phyloP scores from a whole-genome alignment of 176 grass and related monocot genomes.

The Oryza meridionalis region DNA sequence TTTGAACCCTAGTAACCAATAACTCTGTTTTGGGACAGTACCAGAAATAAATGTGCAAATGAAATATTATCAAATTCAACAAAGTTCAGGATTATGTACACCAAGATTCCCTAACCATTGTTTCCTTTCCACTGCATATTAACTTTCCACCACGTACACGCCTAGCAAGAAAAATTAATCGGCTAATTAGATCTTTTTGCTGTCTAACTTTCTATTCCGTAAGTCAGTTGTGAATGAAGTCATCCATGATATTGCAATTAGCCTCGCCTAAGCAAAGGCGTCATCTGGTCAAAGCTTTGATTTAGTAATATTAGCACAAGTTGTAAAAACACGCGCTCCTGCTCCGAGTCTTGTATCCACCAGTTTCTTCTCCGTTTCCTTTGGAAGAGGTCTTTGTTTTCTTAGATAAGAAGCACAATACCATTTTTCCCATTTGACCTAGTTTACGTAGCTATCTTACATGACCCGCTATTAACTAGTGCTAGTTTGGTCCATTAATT shows the following conservation, averaged over 20 bases:
- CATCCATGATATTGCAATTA: not conserved
- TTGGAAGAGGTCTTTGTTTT: not conserved
- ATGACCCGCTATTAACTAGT: slow-evolving; percentile 8
- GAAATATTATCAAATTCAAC: not conserved
- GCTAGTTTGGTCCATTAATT: not conserved
- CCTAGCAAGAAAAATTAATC: not conserved
- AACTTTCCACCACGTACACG: not conserved
- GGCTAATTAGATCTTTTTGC: not conserved
- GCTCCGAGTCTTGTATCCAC: not conserved
- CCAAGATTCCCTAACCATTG: not conserved
- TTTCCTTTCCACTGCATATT: not conserved
- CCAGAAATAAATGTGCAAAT: too few species aligned
- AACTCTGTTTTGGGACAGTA: too few species aligned
- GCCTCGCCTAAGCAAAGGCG: not conserved
- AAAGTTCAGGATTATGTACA: not conserved
- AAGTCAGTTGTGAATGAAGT: not conserved
- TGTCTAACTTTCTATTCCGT: not conserved
- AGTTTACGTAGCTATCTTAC: not conserved
- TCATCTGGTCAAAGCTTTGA: slow-evolving; percentile 27
- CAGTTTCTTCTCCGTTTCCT: not conserved
- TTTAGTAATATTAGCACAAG: slow-evolving; percentile 12
- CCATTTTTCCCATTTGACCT: slow-evolving; percentile 28
- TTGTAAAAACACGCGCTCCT: not conserved
- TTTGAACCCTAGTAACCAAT: too few species aligned
- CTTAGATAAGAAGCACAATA: slow-evolving; percentile 10